Percentiles rank a stretch among this genome's conserved stretches.
Conservation (phyloP, 495 filamentous ascomycete species). For the Thermothielavioides terrestris region DNA sequence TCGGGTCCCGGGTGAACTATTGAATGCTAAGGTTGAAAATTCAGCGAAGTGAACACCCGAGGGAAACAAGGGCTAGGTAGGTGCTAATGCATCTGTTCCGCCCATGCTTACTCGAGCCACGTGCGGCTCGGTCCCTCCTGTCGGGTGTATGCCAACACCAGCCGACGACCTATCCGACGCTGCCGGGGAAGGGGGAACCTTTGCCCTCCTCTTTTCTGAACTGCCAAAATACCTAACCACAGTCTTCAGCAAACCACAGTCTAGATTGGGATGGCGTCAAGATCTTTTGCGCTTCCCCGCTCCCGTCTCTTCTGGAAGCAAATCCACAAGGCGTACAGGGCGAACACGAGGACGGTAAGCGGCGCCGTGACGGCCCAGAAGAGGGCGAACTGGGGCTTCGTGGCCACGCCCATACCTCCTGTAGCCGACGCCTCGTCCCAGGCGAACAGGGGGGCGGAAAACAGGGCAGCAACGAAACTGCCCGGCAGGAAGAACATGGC, state of each 20-base stretch:
- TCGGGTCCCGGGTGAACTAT: not conserved
- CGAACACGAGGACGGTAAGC: slow-evolving; percentile 18
- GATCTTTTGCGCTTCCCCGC: slow-evolving; percentile 6
- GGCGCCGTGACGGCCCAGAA: slow-evolving; percentile 26
- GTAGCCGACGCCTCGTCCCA: slow-evolving; percentile 11
- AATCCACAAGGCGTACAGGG: slow-evolving; percentile 23
- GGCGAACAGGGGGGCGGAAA: slow-evolving; percentile 21
- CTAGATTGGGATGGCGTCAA: not conserved
- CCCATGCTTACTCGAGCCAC: not conserved
- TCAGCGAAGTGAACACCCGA: not conserved
- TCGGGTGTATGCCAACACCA: too few relatives aligned
- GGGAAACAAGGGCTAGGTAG: not conserved
- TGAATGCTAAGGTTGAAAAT: not conserved
- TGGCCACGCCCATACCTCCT: slow-evolving; percentile 8
- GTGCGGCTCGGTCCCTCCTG: too few relatives aligned
- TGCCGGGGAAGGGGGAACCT: too few relatives aligned
- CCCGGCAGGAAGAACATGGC: slow-evolving; percentile 49
- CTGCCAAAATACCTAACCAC: not conserved
- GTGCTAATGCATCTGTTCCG: not conserved
- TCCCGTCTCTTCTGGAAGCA: slow-evolving; percentile 12
- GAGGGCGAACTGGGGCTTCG: slow-evolving; percentile 20
- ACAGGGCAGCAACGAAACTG: slow-evolving; percentile 37
- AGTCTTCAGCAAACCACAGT: too few relatives aligned
- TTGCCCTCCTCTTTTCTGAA: too few relatives aligned
- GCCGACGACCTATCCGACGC: not conserved